phyloP scores from a whole-genome alignment of 2,329 filamentous ascomycete species.

The Trichophyton equinum region DNA sequence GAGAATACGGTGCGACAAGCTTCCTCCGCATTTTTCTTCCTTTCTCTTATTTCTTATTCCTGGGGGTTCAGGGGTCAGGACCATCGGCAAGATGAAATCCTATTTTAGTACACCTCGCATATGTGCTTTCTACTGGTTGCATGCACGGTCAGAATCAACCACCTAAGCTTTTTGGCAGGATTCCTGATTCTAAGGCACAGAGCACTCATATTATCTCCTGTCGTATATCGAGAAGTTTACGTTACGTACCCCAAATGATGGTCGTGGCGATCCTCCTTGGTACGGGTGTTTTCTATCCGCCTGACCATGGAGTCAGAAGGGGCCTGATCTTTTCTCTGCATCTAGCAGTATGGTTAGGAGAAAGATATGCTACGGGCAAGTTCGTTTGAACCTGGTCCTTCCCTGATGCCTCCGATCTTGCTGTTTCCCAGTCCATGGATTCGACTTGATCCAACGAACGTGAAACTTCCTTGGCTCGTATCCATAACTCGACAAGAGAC shows the following conservation, averaged over 20 bases:
- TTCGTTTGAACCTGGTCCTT: not conserved
- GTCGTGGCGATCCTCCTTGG: not conserved
- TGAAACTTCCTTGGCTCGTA: conserved; percentile 1
- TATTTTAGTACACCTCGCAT: not conserved
- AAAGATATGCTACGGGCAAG: not conserved
- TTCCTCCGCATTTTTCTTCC: not conserved
- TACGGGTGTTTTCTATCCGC: not conserved
- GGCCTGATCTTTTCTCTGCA: not conserved
- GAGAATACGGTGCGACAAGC: not conserved
- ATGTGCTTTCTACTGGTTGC: not conserved
- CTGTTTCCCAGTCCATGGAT: not conserved
- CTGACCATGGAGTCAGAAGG: not conserved
- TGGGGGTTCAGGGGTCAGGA: not conserved
- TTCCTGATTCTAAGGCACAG: not conserved
- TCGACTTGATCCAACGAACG: not conserved
- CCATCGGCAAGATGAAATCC: not conserved
- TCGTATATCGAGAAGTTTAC: not conserved
- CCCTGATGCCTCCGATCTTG: not conserved
- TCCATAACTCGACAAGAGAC: not conserved
- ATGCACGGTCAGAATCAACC: not conserved
- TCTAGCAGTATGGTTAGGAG: not conserved
- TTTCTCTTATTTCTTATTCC: not conserved
- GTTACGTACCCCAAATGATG: not conserved
- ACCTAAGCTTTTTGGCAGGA: conserved; percentile 2
- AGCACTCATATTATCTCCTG: not conserved